phyloP scores from a whole-genome alignment of 83 land plant genomes.

The Picea abies region DNA sequence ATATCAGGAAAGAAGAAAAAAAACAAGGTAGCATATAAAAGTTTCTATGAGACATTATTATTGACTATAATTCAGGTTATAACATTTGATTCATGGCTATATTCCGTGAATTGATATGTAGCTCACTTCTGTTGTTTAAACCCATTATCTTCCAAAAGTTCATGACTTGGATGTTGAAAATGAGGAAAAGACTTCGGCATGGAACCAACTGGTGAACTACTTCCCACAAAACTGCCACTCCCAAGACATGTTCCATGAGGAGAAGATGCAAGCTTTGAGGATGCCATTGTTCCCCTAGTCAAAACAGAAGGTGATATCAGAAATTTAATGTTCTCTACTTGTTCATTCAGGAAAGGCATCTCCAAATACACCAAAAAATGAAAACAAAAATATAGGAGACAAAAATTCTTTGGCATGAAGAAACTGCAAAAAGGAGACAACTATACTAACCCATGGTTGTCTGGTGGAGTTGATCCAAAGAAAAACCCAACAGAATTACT shows the following conservation, averaged over 20 bases:
- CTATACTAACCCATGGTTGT: conserved; percentile 70
- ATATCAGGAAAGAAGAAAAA: conserved; percentile 3
- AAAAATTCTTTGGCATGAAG: background rate
- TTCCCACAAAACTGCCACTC: conserved; percentile 55
- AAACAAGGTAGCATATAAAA: background rate
- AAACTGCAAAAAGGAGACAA: background rate
- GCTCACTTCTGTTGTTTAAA: conserved; percentile 94
- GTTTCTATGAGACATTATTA: background rate
- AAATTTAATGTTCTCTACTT: background rate
- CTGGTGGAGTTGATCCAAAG: conserved; percentile 94
- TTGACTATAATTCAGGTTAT: background rate
- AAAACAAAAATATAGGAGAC: background rate
- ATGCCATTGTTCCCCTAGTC: conserved; percentile 2
- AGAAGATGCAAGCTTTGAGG: conserved; percentile 64
- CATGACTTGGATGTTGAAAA: conserved; percentile 99
- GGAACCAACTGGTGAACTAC: conserved; percentile 95
- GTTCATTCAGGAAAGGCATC: background rate
- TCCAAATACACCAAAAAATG: background rate
- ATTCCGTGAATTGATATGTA: background rate
- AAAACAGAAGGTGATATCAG: background rate
- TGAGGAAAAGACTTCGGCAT: conserved; percentile 88
- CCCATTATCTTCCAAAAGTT: conserved; percentile 92
- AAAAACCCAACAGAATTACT: conserved; percentile 90
- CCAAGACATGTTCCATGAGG: conserved; percentile 53
- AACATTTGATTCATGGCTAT: background rate